Percentiles rank a stretch among this genome's conserved stretches.
phyloP scores from a whole-genome alignment of 345 rosid species.

The Rhizophora mangle region DNA sequence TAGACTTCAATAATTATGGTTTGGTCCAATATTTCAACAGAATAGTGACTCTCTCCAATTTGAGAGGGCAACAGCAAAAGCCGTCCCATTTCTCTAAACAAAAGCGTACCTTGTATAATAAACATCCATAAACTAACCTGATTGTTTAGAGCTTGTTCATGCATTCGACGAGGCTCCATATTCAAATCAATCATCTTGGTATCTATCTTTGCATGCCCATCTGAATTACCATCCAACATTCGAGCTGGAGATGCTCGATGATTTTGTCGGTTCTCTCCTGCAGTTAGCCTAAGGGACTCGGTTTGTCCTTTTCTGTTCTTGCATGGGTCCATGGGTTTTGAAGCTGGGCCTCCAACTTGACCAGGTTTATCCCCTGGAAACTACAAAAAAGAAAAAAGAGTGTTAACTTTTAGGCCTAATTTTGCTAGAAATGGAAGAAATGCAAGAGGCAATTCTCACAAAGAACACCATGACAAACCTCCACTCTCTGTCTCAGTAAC shows the following conservation, averaged over 20 bases:
- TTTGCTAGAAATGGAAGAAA: slow-evolving; percentile 1
- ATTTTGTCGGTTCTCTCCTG: slow-evolving; percentile 38
- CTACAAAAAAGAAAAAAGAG: slow-evolving; percentile 32
- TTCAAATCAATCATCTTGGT: slow-evolving; percentile 69
- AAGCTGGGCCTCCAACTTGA: slow-evolving; percentile 18
- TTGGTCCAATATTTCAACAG: neutral
- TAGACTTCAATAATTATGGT: neutral
- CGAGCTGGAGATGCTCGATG: slow-evolving; percentile 31
- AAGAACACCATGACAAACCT: slow-evolving; percentile 37
- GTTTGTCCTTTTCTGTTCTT: slow-evolving; percentile 31
- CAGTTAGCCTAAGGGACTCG: slow-evolving; percentile 23
- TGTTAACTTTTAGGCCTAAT: slow-evolving; percentile 1
- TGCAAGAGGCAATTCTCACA: neutral
- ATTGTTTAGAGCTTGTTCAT: slow-evolving; percentile 52
- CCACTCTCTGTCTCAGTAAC: slow-evolving; percentile 66
- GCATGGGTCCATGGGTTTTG: slow-evolving; percentile 31
- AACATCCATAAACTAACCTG: slow-evolving; percentile 38
- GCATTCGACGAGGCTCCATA: slow-evolving; percentile 53
- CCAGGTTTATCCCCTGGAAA: slow-evolving; percentile 64
- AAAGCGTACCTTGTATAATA: neutral
- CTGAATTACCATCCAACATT: slow-evolving; percentile 31
- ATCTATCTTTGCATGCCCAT: slow-evolving; percentile 34
- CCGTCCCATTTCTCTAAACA: no score
- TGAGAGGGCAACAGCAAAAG: no score
- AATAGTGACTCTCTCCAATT: neutral